Conservation (phyloP, 441 rosid species). For the Sinapis alba region DNA sequence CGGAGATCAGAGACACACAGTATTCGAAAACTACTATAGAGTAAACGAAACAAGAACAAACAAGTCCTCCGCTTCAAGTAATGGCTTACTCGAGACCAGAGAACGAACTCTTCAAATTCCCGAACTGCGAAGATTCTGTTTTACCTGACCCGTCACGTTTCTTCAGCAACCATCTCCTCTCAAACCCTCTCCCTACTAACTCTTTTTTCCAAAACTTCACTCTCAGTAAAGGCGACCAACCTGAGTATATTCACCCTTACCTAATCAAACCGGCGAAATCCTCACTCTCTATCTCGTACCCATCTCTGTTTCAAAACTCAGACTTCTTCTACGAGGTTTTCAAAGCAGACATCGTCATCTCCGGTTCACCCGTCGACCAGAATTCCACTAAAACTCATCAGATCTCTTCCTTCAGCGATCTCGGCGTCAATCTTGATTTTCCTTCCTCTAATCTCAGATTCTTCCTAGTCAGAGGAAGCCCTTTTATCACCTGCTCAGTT, state of each 20-base stretch:
- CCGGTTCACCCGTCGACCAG: slow-evolving; percentile 48
- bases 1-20: neutral
- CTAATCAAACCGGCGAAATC: slow-evolving; percentile 75
- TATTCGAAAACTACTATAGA: neutral
- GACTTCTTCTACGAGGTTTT: slow-evolving; percentile 69
- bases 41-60: neutral
- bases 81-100: slow-evolving; percentile 44
- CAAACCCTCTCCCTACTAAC: slow-evolving; percentile 85
- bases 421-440: slow-evolving; percentile 74
- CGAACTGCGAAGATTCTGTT: slow-evolving; percentile 53
- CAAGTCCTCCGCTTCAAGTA: slow-evolving; percentile 20
- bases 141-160: slow-evolving; percentile 84
- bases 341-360: slow-evolving; percentile 66
- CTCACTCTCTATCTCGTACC: slow-evolving; percentile 74
- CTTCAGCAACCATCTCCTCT: slow-evolving; percentile 69
- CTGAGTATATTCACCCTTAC: slow-evolving; percentile 93
- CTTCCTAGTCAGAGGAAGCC: slow-evolving; percentile 86
- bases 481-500: slow-evolving; percentile 75
- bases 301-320: slow-evolving; percentile 62
- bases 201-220: slow-evolving; percentile 92
- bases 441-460: slow-evolving; percentile 70
- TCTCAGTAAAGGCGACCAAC: slow-evolving; percentile 78
- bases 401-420: slow-evolving; percentile 75
- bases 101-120: slow-evolving; percentile 58
- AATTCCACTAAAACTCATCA: slow-evolving; percentile 46